A percentile compares a stretch with the other conserved stretches of the same genome.
These are phyloP conservation scores for Trametes pubescens DNA, from an alignment of 1,284 basidiomycete genomes.

Conservation along the genomic window DNA sequence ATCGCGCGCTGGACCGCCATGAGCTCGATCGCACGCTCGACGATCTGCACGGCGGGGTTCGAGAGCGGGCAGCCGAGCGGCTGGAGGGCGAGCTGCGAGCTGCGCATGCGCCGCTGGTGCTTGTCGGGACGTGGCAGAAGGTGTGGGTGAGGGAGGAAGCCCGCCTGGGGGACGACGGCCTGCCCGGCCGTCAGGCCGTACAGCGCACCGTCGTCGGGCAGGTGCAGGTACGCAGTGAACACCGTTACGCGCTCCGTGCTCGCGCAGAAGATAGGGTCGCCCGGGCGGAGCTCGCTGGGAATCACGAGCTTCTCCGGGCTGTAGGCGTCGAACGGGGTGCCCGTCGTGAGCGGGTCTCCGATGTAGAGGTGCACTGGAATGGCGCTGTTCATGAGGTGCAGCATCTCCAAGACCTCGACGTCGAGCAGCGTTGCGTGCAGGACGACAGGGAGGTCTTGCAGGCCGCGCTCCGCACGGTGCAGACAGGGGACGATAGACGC, in stretches of 20 bases:
- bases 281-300: slow-evolving; percentile 23
- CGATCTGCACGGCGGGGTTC: slow-evolving; percentile 25
- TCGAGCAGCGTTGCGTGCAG: slow-evolving; percentile 30
- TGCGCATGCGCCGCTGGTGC: slow-evolving; percentile 25
- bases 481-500: slow-evolving; percentile 31
- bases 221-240: slow-evolving; percentile 28
- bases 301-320: slow-evolving; percentile 29
- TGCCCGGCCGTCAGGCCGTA: slow-evolving; percentile 33
- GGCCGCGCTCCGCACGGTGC: slow-evolving; percentile 11
- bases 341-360: slow-evolving; percentile 32
- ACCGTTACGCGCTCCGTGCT: slow-evolving; percentile 29
- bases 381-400: slow-evolving; percentile 26
- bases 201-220: slow-evolving; percentile 20
- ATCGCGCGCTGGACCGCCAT: slow-evolving; percentile 17
- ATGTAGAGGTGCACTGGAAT: slow-evolving; percentile 34
- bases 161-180: slow-evolving; percentile 25
- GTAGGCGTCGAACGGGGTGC: slow-evolving; percentile 32
- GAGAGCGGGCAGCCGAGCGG: slow-evolving; percentile 25
- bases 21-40: slow-evolving; percentile 21
- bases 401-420: slow-evolving; percentile 29
- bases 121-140: slow-evolving; percentile 22
- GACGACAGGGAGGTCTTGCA: slow-evolving; percentile 18
- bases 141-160: slow-evolving; percentile 28
- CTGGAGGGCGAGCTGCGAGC: slow-evolving; percentile 29
- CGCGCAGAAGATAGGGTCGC: slow-evolving; percentile 31